These are phyloP conservation scores for Mycosphaerella sp. DNA, from an alignment of 2,329 filamentous ascomycete genomes.

Conservation along the genomic window DNA sequence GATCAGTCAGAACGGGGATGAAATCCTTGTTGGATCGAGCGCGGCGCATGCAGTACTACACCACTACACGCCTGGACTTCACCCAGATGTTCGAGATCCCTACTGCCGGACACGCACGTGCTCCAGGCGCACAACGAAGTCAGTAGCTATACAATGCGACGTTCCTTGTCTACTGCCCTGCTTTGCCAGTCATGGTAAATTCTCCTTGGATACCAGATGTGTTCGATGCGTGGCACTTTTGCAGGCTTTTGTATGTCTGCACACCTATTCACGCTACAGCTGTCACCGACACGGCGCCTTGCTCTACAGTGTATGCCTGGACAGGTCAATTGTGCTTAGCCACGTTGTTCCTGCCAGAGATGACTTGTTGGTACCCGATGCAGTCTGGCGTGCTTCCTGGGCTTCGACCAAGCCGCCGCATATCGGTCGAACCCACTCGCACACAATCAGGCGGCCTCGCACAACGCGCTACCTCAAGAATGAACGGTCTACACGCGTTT, in stretches of 20 bases:
- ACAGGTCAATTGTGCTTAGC: neutral
- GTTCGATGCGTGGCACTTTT: neutral
- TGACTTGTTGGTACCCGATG: conserved; percentile 9
- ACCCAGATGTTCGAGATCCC: neutral
- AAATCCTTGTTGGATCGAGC: neutral
- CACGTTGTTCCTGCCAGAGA: conserved; percentile 6
- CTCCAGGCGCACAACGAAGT: neutral
- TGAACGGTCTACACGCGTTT: conserved; percentile 9
- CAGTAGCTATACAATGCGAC: neutral
- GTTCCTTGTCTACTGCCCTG: neutral
- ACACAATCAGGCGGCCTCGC: conserved; percentile 7
- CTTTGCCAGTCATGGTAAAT: neutral
- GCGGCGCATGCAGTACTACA: neutral
- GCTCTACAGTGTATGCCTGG: neutral
- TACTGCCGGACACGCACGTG: neutral
- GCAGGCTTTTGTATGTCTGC: neutral
- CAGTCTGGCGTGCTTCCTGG: conserved; percentile 9
- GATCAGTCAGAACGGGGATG: conserved; percentile 9
- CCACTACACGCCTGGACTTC: neutral
- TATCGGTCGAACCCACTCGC: conserved; percentile 4
- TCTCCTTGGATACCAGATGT: conserved; percentile 1
- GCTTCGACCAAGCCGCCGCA: conserved; percentile 1
- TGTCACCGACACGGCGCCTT: neutral
- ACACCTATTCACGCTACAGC: neutral
- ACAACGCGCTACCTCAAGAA: conserved; percentile 11